Base-by-base conservation (phyloP, 2,329 filamentous ascomycete genomes). In the Lasiodiplodia citricola region DNA sequence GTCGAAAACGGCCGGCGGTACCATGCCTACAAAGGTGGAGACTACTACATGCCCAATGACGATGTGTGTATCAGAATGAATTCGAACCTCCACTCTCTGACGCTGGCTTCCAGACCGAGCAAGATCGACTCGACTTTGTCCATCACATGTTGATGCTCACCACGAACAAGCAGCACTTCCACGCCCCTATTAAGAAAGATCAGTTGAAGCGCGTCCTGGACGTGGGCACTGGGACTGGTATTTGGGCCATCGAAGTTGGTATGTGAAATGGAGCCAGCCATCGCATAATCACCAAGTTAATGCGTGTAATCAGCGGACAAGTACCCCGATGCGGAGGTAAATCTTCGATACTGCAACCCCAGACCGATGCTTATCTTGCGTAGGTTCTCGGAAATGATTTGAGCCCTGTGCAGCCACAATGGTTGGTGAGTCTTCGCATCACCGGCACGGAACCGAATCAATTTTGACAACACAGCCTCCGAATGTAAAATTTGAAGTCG, bases 401-500 rank as follows among this genome's bases (percentile, higher is more conserved):
- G 4, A 83, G 79, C 68, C 83, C 83, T 11, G 82, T 84, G 47
- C 84, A 87, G 71, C 84, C 84, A 2, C 77, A 77, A 3, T 68
- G 66, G 66, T 31, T 66, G 18, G 41, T 44, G 18, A 18, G 41
- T 44, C 3, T 18, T 18, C 41, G 6, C 41, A n/a, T 8, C n/a
- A 1, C 41, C 6, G 18, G 7, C 18, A 8, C 6, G 16, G 5
- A 8, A 0, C 0, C 41, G 16, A 8, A 18, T 18, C 18, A 18
- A 18, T 14, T 44, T 8, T 44, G 4, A 44, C 41, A 18, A 8
- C 18, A 5, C 41, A 44, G 14, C 88, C 88, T 18, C 83, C 85
- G 13, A 90, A 90, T 73, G 82, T 87, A 18, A 82, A 81, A 10
- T 90, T 90, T 77, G 81, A 89, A 69, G 83, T 91, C 14, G 88